Evolutionary conservation across 2,329 filamentous ascomycete genomes (phyloP).

Genomic region (Botrytis squamosa): DNA sequence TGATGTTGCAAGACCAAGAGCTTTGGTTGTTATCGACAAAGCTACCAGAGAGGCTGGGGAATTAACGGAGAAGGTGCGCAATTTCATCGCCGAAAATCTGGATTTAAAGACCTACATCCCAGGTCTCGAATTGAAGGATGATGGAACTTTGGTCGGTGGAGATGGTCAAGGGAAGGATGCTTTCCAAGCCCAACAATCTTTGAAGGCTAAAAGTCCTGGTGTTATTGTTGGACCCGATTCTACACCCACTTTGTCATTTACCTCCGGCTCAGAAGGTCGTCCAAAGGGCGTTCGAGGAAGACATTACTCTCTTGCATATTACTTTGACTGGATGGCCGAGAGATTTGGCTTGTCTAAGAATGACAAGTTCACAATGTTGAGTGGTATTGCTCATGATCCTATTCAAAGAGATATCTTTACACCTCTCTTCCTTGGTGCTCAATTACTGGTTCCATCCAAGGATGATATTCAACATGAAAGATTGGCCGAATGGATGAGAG

Average conservation of each 20-base stretch:
- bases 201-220: constrained; percentile 57
- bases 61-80: constrained; percentile 54
- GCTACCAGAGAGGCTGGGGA: constrained; percentile 68
- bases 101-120: constrained; percentile 73
- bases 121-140: constrained; percentile 66
- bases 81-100: constrained; percentile 72
- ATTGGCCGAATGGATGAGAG: constrained; percentile 83
- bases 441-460: constrained; percentile 72
- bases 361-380: constrained; percentile 77
- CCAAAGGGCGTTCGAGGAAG: constrained; percentile 87
- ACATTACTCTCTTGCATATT: constrained; percentile 81
- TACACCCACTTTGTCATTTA: constrained; percentile 72
- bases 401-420: constrained; percentile 80
- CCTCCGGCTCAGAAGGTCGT: constrained; percentile 71
- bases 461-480: constrained; percentile 86
- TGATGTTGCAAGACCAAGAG: constrained; percentile 72
- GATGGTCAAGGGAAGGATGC: constrained; percentile 63
- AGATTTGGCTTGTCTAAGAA: constrained; percentile 71
- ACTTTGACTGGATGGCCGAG: constrained; percentile 92
- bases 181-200: constrained; percentile 54
- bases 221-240: constrained; percentile 85
- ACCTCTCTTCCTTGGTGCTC: constrained; percentile 80
- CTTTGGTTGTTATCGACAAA: constrained; percentile 70
- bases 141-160: constrained; percentile 72
- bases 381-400: constrained; percentile 77